These are phyloP conservation scores for Ophiostoma australiae DNA, from an alignment of 2,329 filamentous ascomycete genomes.

Conservation along the genomic window DNA sequence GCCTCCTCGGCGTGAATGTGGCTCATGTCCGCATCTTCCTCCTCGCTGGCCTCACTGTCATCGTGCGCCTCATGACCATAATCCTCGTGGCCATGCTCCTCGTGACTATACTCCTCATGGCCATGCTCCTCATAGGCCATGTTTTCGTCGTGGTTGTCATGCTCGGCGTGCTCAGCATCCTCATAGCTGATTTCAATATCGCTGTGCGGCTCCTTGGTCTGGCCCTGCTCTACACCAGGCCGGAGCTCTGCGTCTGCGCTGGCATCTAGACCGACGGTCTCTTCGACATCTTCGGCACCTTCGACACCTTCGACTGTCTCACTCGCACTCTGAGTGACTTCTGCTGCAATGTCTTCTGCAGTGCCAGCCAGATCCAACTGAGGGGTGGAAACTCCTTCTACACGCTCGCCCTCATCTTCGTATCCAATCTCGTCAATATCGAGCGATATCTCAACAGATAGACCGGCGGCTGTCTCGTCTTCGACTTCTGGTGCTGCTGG, in stretches of 20 bases:
- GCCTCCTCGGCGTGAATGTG: not conserved
- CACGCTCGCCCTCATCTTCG: constrained; percentile 31
- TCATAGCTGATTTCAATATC: constrained; percentile 25
- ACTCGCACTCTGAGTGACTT: not conserved
- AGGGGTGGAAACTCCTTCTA: not conserved
- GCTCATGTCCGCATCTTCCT: constrained; percentile 19
- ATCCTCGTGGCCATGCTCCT: constrained; percentile 16
- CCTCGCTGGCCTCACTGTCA: constrained; percentile 11
- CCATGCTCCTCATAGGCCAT: constrained; percentile 6
- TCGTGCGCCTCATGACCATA: constrained; percentile 25
- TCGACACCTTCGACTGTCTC: not conserved
- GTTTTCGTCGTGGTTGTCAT: constrained; percentile 3
- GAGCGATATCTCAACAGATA: constrained; percentile 19
- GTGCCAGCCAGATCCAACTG: not conserved
- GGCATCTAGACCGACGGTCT: not conserved
- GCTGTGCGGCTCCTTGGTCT: constrained; percentile 3
- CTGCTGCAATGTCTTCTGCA: not conserved
- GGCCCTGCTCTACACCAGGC: not conserved
- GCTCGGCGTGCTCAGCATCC: constrained; percentile 10
- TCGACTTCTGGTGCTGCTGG: not conserved
- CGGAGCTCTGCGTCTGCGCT: constrained; percentile 21
- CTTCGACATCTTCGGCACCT: not conserved
- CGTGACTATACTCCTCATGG: not conserved
- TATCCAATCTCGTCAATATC: constrained; percentile 37
- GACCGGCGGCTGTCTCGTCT: constrained; percentile 13